Base-by-base conservation (phyloP, 305 asterid species). In the Fraxinus velutina region DNA sequence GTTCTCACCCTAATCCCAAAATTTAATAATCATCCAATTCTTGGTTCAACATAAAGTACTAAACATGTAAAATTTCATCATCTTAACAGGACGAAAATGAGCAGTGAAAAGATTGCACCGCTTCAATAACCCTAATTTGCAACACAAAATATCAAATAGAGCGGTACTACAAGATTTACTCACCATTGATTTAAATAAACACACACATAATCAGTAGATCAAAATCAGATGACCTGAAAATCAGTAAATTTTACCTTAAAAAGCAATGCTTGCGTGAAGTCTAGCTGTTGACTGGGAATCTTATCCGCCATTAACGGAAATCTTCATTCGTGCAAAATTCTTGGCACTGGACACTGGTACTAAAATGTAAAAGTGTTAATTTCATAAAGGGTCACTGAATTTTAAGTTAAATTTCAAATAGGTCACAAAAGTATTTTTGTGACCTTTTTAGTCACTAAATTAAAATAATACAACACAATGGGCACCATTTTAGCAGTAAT, bases 221-320 rank as follows among this genome's bases (percentile, higher is more conserved):
- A 34, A 66, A 78, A 78, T 75, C 33, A 36, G 60, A 75, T 39
- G 77, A 86, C 82, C 83, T 77, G 24, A 29, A 55, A 84, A 50
- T 4, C 19, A 62, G 34, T 6, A 42, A 70, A 76, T 2, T 50
- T 57, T 75, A 86, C 90, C 87, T 47, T 33, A 78, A 68, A 79
- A 57, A 60, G 34, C 74, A 78, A 73, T 80, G 88, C 75, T 44
- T 19, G 70, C 50, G 80, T 79, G 81, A 81, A 80, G 72, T 86
- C 68, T 47, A 64, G 55, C 71, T 30, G 85, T 86, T 77, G 89
- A 86, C 88, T 75, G 76, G 75, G 72, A 88, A 86, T 87, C 75
- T 75, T 81, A 84, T 75, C 85, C 85, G 83, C 86, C 90, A 89
- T 86, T 75, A 36, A 3, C 82, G 86, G 75, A 39, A 74, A 84